Conservation (phyloP, 129 eudicot genomes). For the Lonicera japonica region DNA sequence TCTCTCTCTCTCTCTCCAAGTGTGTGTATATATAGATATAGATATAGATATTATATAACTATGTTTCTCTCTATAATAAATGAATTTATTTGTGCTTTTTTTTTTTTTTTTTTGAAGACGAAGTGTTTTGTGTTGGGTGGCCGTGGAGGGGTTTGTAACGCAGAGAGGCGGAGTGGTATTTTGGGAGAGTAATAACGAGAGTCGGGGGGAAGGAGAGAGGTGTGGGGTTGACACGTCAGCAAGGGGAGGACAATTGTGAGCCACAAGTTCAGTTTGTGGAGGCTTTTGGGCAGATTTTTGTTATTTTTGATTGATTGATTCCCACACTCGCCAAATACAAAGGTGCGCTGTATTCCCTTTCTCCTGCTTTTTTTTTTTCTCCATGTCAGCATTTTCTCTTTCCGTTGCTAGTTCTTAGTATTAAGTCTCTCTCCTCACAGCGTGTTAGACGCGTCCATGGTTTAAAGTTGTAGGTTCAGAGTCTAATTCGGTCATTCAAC, state of each 20-base stretch:
- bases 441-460: too few species aligned
- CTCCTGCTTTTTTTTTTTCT: background rate
- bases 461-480: too few species aligned
- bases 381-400: conserved; percentile 19
- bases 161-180: background rate
- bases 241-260: conserved; percentile 11
- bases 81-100: too few species aligned
- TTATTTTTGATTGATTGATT: background rate
- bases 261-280: conserved; percentile 32
- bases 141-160: background rate
- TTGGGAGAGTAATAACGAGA: conserved; percentile 3
- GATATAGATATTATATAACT: too few species aligned
- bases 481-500: too few species aligned
- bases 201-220: background rate
- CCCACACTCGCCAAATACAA: background rate
- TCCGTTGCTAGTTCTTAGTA: too few species aligned
- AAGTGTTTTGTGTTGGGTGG: background rate
- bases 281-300: background rate
- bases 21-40: too few species aligned
- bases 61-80: too few species aligned
- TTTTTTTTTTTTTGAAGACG: background rate
- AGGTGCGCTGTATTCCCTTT: background rate
- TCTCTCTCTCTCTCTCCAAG: conserved; percentile 9
- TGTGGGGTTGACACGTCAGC: conserved; percentile 29
- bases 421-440: too few species aligned